phyloP scores from a whole-genome alignment of 108 stramenopile genomes.

The Thalassiosira profunda region DNA sequence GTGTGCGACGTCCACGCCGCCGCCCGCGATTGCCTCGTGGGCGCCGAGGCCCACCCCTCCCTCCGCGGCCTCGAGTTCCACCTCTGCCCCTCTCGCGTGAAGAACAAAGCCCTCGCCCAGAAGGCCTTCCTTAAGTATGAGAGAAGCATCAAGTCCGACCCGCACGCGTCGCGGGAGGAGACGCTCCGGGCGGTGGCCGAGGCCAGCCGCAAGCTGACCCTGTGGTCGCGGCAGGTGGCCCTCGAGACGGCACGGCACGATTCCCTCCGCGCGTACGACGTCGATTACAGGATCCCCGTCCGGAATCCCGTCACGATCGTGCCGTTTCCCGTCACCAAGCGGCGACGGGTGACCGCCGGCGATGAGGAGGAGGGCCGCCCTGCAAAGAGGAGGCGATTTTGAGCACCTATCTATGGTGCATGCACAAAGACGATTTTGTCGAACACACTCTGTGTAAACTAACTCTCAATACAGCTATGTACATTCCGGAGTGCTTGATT shows the following conservation, averaged over 20 bases:
- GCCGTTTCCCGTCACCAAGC: background rate
- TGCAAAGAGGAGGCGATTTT: no score
- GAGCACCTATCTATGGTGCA: no score
- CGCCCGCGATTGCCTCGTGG: background rate
- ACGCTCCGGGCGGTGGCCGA: background rate
- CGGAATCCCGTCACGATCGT: background rate
- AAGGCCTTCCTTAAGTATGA: slow-evolving; percentile 22
- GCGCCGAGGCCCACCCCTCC: slow-evolving; percentile 1
- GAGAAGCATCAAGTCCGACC: background rate
- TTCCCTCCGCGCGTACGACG: slow-evolving; percentile 9
- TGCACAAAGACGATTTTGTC: no score
- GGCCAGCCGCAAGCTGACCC: slow-evolving; percentile 14
- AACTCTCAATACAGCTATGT: no score
- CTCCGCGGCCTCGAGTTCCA: slow-evolving; percentile 18
- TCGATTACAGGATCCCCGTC: slow-evolving; percentile 10
- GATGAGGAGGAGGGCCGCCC: no score
- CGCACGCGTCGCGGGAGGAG: background rate
- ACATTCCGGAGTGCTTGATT: no score
- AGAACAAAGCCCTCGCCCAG: background rate
- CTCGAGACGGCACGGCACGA: slow-evolving; percentile 9
- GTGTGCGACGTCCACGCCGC: background rate
- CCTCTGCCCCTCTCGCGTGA: background rate
- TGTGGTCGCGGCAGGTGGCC: slow-evolving; percentile 23
- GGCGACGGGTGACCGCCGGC: background rate
- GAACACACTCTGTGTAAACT: no score